Evolutionary conservation across 2,329 filamentous ascomycete genomes (phyloP), one percentile per base, ranked within the genome.

Genomic region (Incumbomyces delicatus): DNA sequence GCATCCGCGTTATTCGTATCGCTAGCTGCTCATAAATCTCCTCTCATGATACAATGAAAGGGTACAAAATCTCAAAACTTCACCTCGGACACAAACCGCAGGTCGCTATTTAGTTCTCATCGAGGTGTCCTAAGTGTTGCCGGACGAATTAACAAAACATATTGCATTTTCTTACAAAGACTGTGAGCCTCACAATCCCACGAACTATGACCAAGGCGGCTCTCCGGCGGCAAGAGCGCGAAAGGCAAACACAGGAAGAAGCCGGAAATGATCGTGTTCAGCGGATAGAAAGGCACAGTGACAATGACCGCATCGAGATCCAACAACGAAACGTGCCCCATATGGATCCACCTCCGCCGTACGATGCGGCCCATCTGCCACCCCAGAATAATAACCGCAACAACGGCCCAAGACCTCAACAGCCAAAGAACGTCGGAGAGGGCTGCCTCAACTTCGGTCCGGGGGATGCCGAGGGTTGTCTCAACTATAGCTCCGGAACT

Each of bases 261-360:
- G 12, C 13, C 12, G 31, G 14, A 30, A n/a, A 40, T n/a, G 13
- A 7, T 27, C 38, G 14, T 13, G 4, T 6, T 7, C 29, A 8
- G n/a, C 33, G 38, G 14, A 18, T 17, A 38, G 13, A 6, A 22
- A 7, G 17, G 16, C 29, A 35, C 40, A 20, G 29, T 10, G 32
- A 17, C n/a, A 16, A n/a, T 12, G 11, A 42, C 13, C 40, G 20
- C 10, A 20, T 22, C 3, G 16, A 14, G 33, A 4, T 17, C 33
- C 27, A 32, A 18, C 29, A 16, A 13, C 6, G 32, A n/a, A 37
- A 17, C 16, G 30, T 45, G 11, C 42, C 42, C 10, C 42, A 29
- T 18, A 45, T 45, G 42, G 42, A 45, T 5, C 20, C 42, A 11
- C 42, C 42, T 13, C 42, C 42, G 18, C 42, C 42, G 7, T 45